Percentiles rank a stretch among this genome's conserved stretches.
Conservation (phyloP, 768 basidiomycete genomes). For the Termitomyces sp. region DNA sequence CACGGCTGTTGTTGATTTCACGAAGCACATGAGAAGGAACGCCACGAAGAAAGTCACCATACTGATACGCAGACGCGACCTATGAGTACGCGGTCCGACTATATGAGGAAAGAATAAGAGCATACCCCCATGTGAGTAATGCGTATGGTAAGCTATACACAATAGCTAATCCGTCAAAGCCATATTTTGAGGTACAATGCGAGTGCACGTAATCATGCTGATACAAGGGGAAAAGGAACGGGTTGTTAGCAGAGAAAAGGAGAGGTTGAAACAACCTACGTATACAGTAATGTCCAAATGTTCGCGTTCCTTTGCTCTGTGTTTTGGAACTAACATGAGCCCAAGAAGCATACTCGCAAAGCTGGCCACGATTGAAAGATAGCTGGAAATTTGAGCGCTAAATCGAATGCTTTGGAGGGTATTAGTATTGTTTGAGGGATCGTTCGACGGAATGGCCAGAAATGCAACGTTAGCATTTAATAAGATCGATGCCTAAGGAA, state of each 20-base stretch:
- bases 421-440: slow-evolving; percentile 26
- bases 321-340: not conserved
- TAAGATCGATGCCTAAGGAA: slow-evolving; percentile 49
- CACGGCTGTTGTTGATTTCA: slow-evolving; percentile 13
- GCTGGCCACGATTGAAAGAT: slow-evolving; percentile 34
- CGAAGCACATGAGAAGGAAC: slow-evolving; percentile 24
- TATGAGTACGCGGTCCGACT: not conserved
- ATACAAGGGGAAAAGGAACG: not conserved
- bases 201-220: not conserved
- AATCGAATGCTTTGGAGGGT: slow-evolving; percentile 12
- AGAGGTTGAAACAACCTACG: not conserved
- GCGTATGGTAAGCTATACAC: slow-evolving; percentile 1
- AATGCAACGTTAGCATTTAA: slow-evolving; percentile 47
- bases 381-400: slow-evolving; percentile 35
- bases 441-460: slow-evolving; percentile 42
- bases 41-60: slow-evolving; percentile 23
- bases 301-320: not conserved
- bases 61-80: slow-evolving; percentile 5
- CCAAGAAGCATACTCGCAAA: not conserved
- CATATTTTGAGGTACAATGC: not conserved
- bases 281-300: not conserved
- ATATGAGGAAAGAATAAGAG: not conserved
- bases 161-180: not conserved
- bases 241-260: not conserved
- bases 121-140: not conserved